A percentile compares a stretch with the other conserved stretches of the same genome.
Evolutionary conservation across 306 rosid genomes (phyloP).

Genomic region (Hippophae tibetana): DNA sequence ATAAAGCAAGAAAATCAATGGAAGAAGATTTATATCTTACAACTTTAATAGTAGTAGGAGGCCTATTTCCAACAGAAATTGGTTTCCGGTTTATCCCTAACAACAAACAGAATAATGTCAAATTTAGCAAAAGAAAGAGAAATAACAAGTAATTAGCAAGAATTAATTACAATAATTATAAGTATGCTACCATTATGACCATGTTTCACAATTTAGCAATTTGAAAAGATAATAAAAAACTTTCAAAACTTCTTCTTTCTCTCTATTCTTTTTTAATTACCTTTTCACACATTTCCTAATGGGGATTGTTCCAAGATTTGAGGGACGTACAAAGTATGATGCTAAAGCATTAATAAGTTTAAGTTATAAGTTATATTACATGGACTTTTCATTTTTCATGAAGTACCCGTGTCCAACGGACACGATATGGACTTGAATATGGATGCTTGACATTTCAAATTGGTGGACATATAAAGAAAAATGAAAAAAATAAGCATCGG

Average conservation of each 20-base stretch:
- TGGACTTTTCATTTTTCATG: too few relatives aligned
- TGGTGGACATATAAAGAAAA: too few relatives aligned
- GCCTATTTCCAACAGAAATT: conserved; percentile 47
- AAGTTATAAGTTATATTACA: background rate
- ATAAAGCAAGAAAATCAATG: conserved; percentile 8
- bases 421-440: too few relatives aligned
- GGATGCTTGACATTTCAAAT: too few relatives aligned
- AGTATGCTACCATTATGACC: conserved; percentile 8
- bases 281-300: background rate
- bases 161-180: conserved; percentile 10
- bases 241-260: background rate
- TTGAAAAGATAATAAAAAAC: background rate
- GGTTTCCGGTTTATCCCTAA: conserved; percentile 66
- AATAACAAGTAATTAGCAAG: background rate
- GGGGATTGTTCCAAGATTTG: background rate
- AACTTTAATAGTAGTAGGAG: conserved; percentile 88
- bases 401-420: too few relatives aligned
- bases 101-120: conserved; percentile 14
- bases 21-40: conserved; percentile 30
- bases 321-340: background rate
- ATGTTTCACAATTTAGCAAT: background rate
- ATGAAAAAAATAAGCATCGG: too few relatives aligned
- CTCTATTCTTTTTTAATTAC: background rate
- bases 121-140: background rate
- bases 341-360: conserved; percentile 1